Evolutionary conservation across 371 early-diverging fungal species (phyloP), one percentile per base, ranked within the genome.

Genomic region (Syncephalastrum contaminatum): DNA sequence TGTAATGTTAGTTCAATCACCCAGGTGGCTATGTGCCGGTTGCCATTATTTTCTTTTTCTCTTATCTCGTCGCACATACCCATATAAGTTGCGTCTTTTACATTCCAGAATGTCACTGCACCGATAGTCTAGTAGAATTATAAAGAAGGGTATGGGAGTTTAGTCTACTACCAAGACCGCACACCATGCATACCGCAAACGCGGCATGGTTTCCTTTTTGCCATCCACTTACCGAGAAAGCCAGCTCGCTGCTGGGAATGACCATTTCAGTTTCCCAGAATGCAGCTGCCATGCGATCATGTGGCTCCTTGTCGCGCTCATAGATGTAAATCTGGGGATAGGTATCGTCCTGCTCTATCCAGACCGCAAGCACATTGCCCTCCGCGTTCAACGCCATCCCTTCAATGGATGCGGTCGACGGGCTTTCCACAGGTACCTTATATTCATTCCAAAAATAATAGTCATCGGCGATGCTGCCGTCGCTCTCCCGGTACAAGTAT

Each of bases 371-470:
- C 4, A 42, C 30, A 10, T 48, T 16, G 22, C 57, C 49, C 16
- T 36, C 19, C 10, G 16, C 48, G 22, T 56, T 27, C 2, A 56
- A 42, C 20, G 20, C 39, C 14, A 56, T 19, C 14, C 57, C 49
- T 13, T 42, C 16, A 19, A 56, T 36, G 20, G 20, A 10, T 5
- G 30, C 57, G 13, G 48, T 50, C 6, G 20, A 15, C 12, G 36
- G 36, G 36, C 10, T 30, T 8, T 30, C 36, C 36, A 30, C 36
- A 2, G 36, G 36, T 21, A 49, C 45, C 41, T 41, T 16, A 30
- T 44, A 47, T 19, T 58, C 44, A 16, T 51, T 39, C 63, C 62
- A 67, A 42, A 58, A 64, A 39, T 66, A 70, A 50, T 70, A 67
- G 18, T 73, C 72, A 4, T 51, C 47, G 12, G 58, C 20, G 25